Conservation (phyloP, 108 stramenopile species). For the Epipyxis sp. region DNA sequence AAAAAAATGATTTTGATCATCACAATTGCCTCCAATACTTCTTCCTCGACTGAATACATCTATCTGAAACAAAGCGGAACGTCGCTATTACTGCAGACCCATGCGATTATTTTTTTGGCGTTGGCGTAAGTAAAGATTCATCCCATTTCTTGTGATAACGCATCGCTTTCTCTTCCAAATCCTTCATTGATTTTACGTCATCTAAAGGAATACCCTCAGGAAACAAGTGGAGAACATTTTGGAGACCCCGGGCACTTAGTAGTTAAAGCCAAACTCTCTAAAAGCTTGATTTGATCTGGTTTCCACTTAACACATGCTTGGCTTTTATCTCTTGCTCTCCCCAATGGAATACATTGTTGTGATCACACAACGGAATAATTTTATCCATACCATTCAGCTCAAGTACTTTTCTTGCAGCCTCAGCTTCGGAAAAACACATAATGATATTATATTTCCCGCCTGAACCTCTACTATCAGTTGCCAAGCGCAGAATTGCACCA, state of each 20-base stretch:
- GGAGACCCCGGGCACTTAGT: constrained; percentile 1
- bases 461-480: constrained; percentile 13
- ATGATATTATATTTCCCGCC: constrained; percentile 2
- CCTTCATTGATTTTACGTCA: background rate
- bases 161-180: background rate
- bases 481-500: background rate
- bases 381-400: background rate
- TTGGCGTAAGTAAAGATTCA: background rate
- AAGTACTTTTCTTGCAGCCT: constrained; percentile 9
- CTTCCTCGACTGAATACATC: too few relatives aligned
- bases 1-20: too few relatives aligned
- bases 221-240: background rate
- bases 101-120: constrained; percentile 9
- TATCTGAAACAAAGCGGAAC: too few relatives aligned
- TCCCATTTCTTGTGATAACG: background rate
- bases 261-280: background rate
- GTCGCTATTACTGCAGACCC: too few relatives aligned
- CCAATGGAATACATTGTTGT: constrained; percentile 3
- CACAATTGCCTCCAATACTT: too few relatives aligned
- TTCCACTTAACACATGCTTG: background rate
- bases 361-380: constrained; percentile 9
- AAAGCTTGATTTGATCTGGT: constrained; percentile 5
- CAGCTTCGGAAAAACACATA: background rate
- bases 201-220: constrained; percentile 5
- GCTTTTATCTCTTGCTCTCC: constrained; percentile 1